These are phyloP conservation scores for Salix koriyanagi DNA, from an alignment of 345 rosid genomes.

Conservation along the genomic window DNA sequence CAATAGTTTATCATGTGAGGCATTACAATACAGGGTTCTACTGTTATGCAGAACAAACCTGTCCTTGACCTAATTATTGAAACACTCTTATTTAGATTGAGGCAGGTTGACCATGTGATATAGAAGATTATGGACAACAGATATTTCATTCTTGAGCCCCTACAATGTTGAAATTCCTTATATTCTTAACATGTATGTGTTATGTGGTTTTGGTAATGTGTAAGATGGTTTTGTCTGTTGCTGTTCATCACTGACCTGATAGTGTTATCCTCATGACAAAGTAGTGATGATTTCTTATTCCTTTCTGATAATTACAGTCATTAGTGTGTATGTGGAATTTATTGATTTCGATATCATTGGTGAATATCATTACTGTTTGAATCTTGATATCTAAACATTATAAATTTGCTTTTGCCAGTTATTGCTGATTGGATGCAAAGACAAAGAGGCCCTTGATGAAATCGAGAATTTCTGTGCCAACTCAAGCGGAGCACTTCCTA, in stretches of 20 bases:
- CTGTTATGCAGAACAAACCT: too few relatives aligned
- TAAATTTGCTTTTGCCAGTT: constrained; percentile 39
- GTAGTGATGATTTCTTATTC: background rate
- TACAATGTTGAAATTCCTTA: background rate
- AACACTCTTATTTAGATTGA: too few relatives aligned
- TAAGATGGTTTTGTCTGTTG: background rate
- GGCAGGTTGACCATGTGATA: too few relatives aligned
- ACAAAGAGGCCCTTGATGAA: constrained; percentile 53
- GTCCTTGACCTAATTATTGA: too few relatives aligned
- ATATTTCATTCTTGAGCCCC: background rate
- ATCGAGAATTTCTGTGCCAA: constrained; percentile 48
- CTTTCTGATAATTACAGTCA: background rate
- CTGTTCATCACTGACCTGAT: background rate
- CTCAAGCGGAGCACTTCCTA: constrained; percentile 43
- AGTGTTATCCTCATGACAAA: background rate
- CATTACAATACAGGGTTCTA: too few relatives aligned
- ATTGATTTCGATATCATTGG: background rate
- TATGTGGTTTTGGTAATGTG: background rate
- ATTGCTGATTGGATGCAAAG: constrained; percentile 62
- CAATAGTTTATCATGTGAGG: too few relatives aligned
- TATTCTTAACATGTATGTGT: background rate
- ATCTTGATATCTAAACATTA: background rate
- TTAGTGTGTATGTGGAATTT: background rate
- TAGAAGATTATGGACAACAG: background rate
- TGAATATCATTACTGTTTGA: background rate